These are phyloP conservation scores for Plasmodiophora brassicae DNA, from an alignment of 208 protist genomes.

Conservation along the genomic window DNA sequence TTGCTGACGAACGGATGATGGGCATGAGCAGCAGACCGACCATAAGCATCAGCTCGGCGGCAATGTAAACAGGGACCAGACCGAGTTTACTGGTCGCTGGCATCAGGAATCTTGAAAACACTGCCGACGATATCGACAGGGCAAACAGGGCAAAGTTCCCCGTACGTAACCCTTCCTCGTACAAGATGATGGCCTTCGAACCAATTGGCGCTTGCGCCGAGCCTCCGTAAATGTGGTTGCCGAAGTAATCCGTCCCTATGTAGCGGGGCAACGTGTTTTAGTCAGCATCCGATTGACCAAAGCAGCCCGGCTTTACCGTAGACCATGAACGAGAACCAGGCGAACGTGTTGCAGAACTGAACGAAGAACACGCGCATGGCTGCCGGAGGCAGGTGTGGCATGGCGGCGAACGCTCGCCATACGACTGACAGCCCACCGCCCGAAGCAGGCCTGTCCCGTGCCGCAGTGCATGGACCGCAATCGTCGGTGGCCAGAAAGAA, in stretches of 20 bases:
- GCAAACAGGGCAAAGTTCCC: constrained; percentile 14
- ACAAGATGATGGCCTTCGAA: not conserved
- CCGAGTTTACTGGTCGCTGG: not conserved
- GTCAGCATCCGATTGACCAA: no score
- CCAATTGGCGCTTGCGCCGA: not conserved
- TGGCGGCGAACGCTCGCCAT: not conserved
- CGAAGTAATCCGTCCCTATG: constrained; percentile 25
- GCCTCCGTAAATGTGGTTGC: not conserved
- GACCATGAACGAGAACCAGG: constrained; percentile 27
- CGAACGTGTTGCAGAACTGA: constrained; percentile 30
- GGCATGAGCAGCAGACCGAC: not conserved
- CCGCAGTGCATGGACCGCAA: no score
- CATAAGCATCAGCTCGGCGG: not conserved
- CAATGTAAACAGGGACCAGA: not conserved
- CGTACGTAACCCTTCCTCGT: not conserved
- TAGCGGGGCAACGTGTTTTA: no score
- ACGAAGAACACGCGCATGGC: not conserved
- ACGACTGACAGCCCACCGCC: not conserved
- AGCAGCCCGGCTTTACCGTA: no score
- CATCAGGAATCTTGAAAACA: not conserved
- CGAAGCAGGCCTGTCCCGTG: no score
- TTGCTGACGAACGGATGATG: not conserved
- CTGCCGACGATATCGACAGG: not conserved
- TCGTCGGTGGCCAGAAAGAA: not conserved
- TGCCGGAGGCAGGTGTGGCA: not conserved